A percentile compares a stretch with the other conserved stretches of the same genome.
phyloP scores from a whole-genome alignment of 2,329 filamentous ascomycete species.

The Botrytis hyacinthi region DNA sequence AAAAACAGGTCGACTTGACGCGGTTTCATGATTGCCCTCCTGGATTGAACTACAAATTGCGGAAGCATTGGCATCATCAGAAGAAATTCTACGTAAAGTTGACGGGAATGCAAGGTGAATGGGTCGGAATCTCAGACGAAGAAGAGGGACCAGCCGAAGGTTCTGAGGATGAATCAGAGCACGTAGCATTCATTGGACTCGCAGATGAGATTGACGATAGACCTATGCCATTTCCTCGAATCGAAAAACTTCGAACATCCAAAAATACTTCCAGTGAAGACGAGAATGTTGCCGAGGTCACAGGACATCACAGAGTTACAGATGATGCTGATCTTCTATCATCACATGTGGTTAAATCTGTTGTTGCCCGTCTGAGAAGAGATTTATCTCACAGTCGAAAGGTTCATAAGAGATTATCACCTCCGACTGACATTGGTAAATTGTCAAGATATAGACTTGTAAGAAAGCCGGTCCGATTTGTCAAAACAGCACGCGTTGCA shows the following conservation, averaged over 20 bases:
- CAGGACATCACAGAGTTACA: not conserved
- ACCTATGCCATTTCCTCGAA: not conserved
- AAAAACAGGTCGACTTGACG: not conserved
- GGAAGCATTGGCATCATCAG: not conserved
- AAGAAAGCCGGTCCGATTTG: fast-evolving
- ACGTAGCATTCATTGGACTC: not conserved
- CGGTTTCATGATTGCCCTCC: not conserved
- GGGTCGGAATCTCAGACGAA: not conserved
- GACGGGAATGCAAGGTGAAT: not conserved
- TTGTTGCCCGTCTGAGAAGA: too few species aligned
- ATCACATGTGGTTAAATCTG: not conserved
- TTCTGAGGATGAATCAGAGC: not conserved
- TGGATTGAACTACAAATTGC: not conserved
- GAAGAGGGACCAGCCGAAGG: not conserved
- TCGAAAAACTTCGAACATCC: not conserved
- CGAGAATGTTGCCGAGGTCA: too few species aligned
- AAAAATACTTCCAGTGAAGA: not conserved
- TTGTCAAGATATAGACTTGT: too few species aligned
- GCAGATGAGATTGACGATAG: not conserved
- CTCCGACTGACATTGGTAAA: not conserved
- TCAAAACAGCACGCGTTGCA: not conserved
- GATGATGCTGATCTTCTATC: not conserved
- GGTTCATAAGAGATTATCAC: not conserved
- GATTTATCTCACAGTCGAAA: not conserved
- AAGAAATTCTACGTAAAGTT: not conserved